Percentiles rank a stretch among this genome's conserved stretches.
These are phyloP conservation scores for Colletotrichum sansevieriae DNA, from an alignment of 2,329 filamentous ascomycete genomes.

Conservation along the genomic window DNA sequence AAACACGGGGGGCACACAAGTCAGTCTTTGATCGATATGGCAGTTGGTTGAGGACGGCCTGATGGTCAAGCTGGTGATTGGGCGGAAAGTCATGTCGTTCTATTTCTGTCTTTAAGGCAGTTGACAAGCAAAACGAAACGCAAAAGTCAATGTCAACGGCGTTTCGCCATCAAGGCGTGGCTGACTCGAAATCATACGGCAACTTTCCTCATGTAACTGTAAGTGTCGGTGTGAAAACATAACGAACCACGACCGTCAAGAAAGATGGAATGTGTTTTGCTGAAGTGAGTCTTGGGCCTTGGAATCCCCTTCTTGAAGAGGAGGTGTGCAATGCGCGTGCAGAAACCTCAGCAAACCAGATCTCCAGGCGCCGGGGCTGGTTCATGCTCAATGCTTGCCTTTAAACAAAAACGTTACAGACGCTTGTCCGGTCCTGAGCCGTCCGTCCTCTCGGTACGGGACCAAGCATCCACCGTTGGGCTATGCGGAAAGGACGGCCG, in stretches of 20 bases:
- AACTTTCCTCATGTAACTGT: constrained; percentile 13
- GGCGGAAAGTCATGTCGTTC: neutral
- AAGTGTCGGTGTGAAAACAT: constrained; percentile 31
- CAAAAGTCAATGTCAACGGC: constrained; percentile 2
- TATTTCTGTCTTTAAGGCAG: neutral
- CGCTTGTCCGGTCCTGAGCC: neutral
- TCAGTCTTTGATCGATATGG: neutral
- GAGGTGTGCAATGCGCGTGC: neutral
- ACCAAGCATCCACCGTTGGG: constrained; percentile 18
- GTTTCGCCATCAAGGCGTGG: constrained; percentile 18
- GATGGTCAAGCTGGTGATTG: neutral
- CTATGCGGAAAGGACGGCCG: neutral
- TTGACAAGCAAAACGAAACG: neutral
- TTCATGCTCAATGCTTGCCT: constrained; percentile 13
- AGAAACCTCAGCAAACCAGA: neutral
- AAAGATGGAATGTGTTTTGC: neutral
- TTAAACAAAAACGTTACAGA: constrained; percentile 12
- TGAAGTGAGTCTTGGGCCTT: neutral
- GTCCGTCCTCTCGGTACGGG: constrained; percentile 7
- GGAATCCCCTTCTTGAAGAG: neutral
- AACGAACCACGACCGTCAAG: neutral
- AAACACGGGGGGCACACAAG: constrained; percentile 24
- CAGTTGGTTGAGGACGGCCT: neutral
- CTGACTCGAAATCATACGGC: constrained; percentile 27
- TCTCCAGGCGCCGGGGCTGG: neutral